Base-by-base conservation (phyloP, 2,329 filamentous ascomycete genomes). In the Emydomyces testavorans region DNA sequence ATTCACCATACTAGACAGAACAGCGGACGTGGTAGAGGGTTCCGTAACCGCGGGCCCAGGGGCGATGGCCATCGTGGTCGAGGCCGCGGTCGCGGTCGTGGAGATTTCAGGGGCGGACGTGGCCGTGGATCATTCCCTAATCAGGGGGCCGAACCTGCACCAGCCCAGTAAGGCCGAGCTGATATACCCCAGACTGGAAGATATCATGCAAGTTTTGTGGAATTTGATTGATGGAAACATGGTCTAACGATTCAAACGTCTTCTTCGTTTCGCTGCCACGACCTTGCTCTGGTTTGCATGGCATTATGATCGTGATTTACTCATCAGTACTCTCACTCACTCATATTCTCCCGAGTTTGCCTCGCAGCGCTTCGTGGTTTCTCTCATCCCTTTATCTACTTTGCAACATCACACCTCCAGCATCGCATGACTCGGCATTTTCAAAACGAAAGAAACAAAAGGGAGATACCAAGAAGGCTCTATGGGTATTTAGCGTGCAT, bases 51-150 rank as follows among this genome's bases (percentile, higher is more conserved):
- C 51, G 64, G 64, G 18, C 50, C 48, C 13, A 61, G 64, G 16
- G 63, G 63, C 48, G 62, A 63, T 44, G 62, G 63, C 28, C 61
- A 62, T 54, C 61, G 66, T 38, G 60, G 63, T 37, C 63, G 63
- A 37, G 56, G 63, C 16, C 64, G 65, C 50, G 64, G 65, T n/a
- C 59, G 63, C 46, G 57, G 62, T 34, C 58, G 61, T 37, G 59
- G 60, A 26, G 58, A 60, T 16, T 56, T 53, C 43, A 57, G 58
- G 28, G 59, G 63, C 45, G 58, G 56, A 32, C 62, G 64, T 45
- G 65, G 65, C 41, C 62, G 63, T 23, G 61, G 63, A 28, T 60
- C 57, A 13, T 52, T 50, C 40, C 57, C 59, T 13, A 56, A 59
- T 34, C 60, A 60, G 39, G 61, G 61, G 38, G 51, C 57, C 15